Percentiles rank a stretch among this genome's conserved stretches.
These are phyloP conservation scores for Candida easanensis DNA, from an alignment of 805 yeast genomes.

Conservation along the genomic window DNA sequence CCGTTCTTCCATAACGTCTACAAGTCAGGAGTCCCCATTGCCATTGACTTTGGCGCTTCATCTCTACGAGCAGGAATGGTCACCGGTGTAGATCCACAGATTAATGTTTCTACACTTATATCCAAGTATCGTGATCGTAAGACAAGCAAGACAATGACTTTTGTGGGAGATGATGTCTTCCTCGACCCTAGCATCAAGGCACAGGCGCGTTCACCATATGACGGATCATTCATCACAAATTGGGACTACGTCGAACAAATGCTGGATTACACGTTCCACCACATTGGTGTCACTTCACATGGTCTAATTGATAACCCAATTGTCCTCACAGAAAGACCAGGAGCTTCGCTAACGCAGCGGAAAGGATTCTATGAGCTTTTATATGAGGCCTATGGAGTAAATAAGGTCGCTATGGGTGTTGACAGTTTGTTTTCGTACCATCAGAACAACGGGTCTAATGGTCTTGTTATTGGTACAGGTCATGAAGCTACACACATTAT, in stretches of 20 bases:
- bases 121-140: constrained; percentile 81
- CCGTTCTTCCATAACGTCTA: constrained; percentile 45
- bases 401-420: constrained; percentile 75
- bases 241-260: constrained; percentile 89
- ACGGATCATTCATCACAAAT: constrained; percentile 81
- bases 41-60: constrained; percentile 80
- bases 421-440: constrained; percentile 79
- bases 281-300: constrained; percentile 59
- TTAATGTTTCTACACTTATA: constrained; percentile 63
- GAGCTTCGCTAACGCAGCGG: constrained; percentile 68
- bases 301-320: constrained; percentile 72
- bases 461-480: constrained; percentile 81
- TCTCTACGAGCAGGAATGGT: constrained; percentile 59
- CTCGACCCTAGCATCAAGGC: constrained; percentile 68
- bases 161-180: constrained; percentile 80
- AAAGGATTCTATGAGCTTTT: constrained; percentile 73
- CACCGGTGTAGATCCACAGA: constrained; percentile 44
- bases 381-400: constrained; percentile 79
- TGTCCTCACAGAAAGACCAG: constrained; percentile 75
- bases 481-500: constrained; percentile 78
- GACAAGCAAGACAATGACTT: constrained; percentile 54
- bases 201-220: constrained; percentile 76
- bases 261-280: constrained; percentile 79
- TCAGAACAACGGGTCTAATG: constrained; percentile 55
- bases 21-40: constrained; percentile 65